These are phyloP conservation scores for Trichoderma cornu-damae DNA, from an alignment of 2,329 filamentous ascomycete genomes.

Conservation along the genomic window DNA sequence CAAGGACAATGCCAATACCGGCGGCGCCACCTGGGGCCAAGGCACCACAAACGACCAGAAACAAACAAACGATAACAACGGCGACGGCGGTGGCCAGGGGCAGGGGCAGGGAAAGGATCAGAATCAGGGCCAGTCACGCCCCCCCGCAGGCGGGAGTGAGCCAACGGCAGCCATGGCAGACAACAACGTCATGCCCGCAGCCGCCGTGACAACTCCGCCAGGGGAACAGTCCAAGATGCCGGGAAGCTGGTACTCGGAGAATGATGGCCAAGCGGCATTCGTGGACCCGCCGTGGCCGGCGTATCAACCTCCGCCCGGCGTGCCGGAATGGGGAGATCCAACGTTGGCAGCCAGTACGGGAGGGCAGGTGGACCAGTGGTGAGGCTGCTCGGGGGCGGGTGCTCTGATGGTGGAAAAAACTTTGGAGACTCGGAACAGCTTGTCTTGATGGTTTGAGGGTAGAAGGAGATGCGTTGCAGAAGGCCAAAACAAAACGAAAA, in stretches of 20 bases:
- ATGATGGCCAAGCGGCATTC: constrained; percentile 16
- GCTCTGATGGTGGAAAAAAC: no score
- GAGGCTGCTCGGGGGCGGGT: no score
- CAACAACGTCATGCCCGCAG: constrained; percentile 8
- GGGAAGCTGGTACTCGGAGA: constrained; percentile 26
- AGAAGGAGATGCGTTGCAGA: no score
- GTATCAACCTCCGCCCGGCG: constrained; percentile 2
- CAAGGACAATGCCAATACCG: neutral
- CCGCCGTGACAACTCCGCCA: neutral
- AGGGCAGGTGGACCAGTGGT: constrained; percentile 27
- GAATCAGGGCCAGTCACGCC: neutral
- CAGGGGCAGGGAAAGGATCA: constrained; percentile 21
- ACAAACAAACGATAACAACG: neutral
- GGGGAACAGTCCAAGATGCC: constrained; percentile 27
- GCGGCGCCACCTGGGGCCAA: constrained; percentile 5
- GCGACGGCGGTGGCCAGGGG: constrained; percentile 20
- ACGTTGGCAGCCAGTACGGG: constrained; percentile 31
- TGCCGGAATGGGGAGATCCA: constrained; percentile 29
- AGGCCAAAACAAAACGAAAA: no score
- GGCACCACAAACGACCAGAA: neutral
- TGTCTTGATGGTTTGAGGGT: neutral
- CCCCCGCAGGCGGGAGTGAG: neutral
- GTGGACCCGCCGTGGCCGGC: neutral
- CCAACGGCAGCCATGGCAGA: neutral
- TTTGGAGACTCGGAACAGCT: no score